A percentile compares a stretch with the other conserved stretches of the same genome.
Evolutionary conservation across 306 rosid species (phyloP).

Genomic region (Vachellia collinsii): DNA sequence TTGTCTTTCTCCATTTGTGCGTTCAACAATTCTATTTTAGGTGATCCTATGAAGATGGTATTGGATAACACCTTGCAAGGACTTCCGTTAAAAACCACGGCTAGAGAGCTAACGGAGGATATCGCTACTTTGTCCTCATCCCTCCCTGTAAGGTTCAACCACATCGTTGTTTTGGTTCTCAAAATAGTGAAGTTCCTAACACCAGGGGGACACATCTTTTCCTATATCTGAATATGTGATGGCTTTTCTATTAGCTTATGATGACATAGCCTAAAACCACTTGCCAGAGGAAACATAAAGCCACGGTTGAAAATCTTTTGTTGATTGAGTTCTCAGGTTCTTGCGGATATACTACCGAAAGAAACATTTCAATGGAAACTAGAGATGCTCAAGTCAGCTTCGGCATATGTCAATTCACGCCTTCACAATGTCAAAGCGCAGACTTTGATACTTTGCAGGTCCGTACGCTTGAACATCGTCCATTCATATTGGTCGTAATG

Average conservation of each 20-base stretch:
- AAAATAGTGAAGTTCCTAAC: conserved; percentile 15
- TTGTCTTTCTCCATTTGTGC: conserved; percentile 33
- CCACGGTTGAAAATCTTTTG: conserved; percentile 34
- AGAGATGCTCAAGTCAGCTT: conserved; percentile 76
- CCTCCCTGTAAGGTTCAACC: conserved; percentile 68
- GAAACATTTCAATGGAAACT: conserved; percentile 32
- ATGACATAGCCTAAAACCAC: neutral
- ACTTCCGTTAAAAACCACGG: conserved; percentile 51
- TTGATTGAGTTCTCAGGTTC: conserved; percentile 18
- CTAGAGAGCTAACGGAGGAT: conserved; percentile 62
- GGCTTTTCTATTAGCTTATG: conserved; percentile 24
- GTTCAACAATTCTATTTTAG: conserved; percentile 50
- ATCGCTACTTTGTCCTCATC: conserved; percentile 55
- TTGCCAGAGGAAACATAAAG: conserved; percentile 19
- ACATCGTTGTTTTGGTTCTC: neutral
- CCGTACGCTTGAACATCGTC: conserved; percentile 13
- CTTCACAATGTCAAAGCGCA: conserved; percentile 83
- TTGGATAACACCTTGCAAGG: conserved; percentile 57
- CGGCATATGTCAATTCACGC: conserved; percentile 69
- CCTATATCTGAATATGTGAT: conserved; percentile 25
- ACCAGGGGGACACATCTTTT: conserved; percentile 11
- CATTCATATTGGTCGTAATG: conserved; percentile 15
- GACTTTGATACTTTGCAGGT: conserved; percentile 86
- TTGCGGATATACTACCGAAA: too few species aligned
- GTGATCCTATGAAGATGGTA: conserved; percentile 52